Conservation (phyloP, 1,284 basidiomycete species). For the Afroboletus lepidellus region DNA sequence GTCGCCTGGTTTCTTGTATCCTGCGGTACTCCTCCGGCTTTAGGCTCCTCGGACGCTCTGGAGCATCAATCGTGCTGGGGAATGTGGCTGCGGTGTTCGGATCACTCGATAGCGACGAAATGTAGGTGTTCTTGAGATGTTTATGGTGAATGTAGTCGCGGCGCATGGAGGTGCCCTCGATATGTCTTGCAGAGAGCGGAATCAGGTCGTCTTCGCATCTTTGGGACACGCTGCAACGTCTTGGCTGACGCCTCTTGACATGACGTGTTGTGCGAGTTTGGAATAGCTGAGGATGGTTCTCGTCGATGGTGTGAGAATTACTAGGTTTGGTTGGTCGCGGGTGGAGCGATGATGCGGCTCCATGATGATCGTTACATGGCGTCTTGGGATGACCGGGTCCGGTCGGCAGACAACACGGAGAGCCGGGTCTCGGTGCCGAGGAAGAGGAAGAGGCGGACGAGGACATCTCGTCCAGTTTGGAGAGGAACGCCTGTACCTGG, state of each 20-base stretch:
- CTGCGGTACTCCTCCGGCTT: conserved; percentile 23
- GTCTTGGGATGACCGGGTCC: neutral
- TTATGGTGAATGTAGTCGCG: conserved; percentile 30
- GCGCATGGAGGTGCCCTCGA: conserved; percentile 27
- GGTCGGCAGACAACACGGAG: conserved; percentile 2
- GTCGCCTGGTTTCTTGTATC: conserved; percentile 30
- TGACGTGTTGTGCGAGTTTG: conserved; percentile 5
- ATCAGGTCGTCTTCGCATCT: conserved; percentile 23
- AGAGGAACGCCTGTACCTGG: conserved; percentile 23
- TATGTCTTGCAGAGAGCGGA: conserved; percentile 21
- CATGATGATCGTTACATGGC: neutral
- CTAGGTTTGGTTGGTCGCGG: neutral
- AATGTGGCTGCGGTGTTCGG: conserved; percentile 15
- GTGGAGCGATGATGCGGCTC: neutral
- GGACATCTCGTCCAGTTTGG: conserved; percentile 20
- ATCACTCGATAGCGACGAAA: conserved; percentile 24
- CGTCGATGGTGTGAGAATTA: conserved; percentile 8
- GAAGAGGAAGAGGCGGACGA: neutral
- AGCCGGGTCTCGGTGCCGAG: neutral
- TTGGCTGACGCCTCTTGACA: conserved; percentile 12
- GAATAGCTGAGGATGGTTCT: conserved; percentile 12
- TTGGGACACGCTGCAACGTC: conserved; percentile 1
- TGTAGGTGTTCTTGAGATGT: conserved; percentile 30
- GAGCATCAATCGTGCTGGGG: conserved; percentile 24
- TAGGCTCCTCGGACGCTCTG: conserved; percentile 20